Evolutionary conservation across 1,284 basidiomycete species (phyloP).

Genomic region (Butyriboletus pseudospeciosus): DNA sequence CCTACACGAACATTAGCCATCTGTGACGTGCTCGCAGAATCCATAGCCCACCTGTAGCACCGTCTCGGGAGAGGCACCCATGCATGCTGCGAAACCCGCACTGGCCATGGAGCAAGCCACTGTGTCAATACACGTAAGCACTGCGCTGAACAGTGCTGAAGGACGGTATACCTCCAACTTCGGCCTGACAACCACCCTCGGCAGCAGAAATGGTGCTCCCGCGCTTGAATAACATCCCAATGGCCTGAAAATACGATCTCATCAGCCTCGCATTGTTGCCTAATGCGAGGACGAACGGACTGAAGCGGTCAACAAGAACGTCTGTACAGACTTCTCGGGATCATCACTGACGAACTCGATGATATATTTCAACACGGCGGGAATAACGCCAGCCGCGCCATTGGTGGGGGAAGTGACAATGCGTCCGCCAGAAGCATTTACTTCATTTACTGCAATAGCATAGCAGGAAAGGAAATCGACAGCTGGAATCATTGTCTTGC

Average conservation of each 20-base stretch:
- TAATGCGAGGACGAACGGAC: slow-evolving; percentile 38
- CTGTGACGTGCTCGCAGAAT: background rate
- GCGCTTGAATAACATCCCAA: slow-evolving; percentile 97
- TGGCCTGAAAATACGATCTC: slow-evolving; percentile 48
- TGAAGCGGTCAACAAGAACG: slow-evolving; percentile 80
- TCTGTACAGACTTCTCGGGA: slow-evolving; percentile 79
- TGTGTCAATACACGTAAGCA: slow-evolving; percentile 26
- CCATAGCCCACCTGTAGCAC: slow-evolving; percentile 55
- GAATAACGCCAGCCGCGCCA: slow-evolving; percentile 87
- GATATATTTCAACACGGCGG: slow-evolving; percentile 85
- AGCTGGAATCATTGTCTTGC: slow-evolving; percentile 83
- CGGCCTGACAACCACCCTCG: slow-evolving; percentile 86
- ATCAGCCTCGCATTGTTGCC: background rate
- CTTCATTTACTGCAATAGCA: slow-evolving; percentile 87
- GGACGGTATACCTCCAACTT: slow-evolving; percentile 64
- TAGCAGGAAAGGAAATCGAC: slow-evolving; percentile 94
- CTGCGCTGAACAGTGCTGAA: background rate
- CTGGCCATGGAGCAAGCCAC: slow-evolving; percentile 91
- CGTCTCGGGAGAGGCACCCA: slow-evolving; percentile 83
- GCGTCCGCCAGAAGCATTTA: slow-evolving; percentile 87
- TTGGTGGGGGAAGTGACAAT: slow-evolving; percentile 95
- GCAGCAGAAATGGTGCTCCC: slow-evolving; percentile 96
- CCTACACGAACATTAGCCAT: slow-evolving; percentile 43
- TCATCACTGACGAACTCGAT: slow-evolving; percentile 89
- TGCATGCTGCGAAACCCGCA: slow-evolving; percentile 89